Base-by-base conservation (phyloP, 2,329 filamentous ascomycete genomes). In the Colletotrichum neosansevieriae region DNA sequence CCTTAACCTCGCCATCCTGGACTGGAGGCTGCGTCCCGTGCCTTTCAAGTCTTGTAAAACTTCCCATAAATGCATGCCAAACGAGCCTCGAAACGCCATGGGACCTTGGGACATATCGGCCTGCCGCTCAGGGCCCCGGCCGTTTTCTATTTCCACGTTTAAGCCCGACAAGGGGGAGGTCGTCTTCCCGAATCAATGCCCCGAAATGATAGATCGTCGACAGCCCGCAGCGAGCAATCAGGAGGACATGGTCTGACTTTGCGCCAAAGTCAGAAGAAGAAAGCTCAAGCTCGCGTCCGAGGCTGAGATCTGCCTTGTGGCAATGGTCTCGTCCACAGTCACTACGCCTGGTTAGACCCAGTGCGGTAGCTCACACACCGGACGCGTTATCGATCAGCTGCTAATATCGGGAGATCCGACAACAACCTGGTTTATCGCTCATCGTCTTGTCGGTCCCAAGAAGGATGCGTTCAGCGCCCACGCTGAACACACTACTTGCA, bases 331-430 rank as follows among this genome's bases (percentile, higher is more conserved):
- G 47, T 64, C 49, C 58, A 65, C 47, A n/a, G n/a, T n/a, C n/a
- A n/a, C 54, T 54, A 59, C 29, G 12, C 45, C 34, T 7, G 32
- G 49, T 54, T 42, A 21, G 47, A 4, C 15, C n/a, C 50, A 64
- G 53, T 38, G 44, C 44, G 38, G 17, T 38, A 32, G 38, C 38
- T 54, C 64, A 64, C n/a, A 67, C 60, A 32, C 64, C 60, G 60
- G 64, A 64, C 34, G 47, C 36, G 34, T 47, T 47, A 21, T 13
- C 58, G 45, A 63, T 50, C 45, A 44, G 11, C 29, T 36, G 51
- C 45, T 53, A 63, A 32, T 19, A n/a, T 45, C 45, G 59, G 59
- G 64, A 67, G 58, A 53, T 34, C 53, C 45, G 64, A 64, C 60
- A 67, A 67, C 51, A 45, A 51, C 53, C 58, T 21, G 29, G n/a